These are phyloP conservation scores for Trypanosoma congolense DNA, from an alignment of 208 protist genomes.

Conservation along the genomic window DNA sequence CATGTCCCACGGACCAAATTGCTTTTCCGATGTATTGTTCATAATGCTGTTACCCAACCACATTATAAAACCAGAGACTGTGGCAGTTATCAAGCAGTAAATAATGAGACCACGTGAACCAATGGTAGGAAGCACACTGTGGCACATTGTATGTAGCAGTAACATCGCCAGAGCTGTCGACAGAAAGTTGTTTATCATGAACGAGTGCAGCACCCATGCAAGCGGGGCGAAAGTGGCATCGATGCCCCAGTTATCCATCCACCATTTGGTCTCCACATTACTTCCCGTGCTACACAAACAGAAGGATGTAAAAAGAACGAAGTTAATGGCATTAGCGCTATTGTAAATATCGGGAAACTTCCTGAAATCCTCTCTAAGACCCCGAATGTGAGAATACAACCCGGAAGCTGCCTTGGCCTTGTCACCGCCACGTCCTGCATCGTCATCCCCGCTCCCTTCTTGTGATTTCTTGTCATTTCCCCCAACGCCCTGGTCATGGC, in stretches of 20 bases:
- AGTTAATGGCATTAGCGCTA: slow-evolving; percentile 82
- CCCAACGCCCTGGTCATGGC: slow-evolving; percentile 9
- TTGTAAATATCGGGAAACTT: slow-evolving; percentile 89
- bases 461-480: slow-evolving; percentile 13
- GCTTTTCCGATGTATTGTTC: slow-evolving; percentile 58
- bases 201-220: slow-evolving; percentile 78
- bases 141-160: slow-evolving; percentile 81
- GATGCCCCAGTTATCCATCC: slow-evolving; percentile 74
- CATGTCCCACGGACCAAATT: slow-evolving; percentile 90
- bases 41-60: slow-evolving; percentile 50
- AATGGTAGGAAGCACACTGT: slow-evolving; percentile 64
- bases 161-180: slow-evolving; percentile 89
- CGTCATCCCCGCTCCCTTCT: slow-evolving; percentile 18
- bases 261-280: slow-evolving; percentile 78
- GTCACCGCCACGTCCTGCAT: slow-evolving; percentile 8
- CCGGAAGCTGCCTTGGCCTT: slow-evolving; percentile 16
- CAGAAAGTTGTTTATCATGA: slow-evolving; percentile 88
- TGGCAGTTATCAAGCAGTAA: slow-evolving; percentile 56
- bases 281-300: slow-evolving; percentile 86
- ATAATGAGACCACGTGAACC: slow-evolving; percentile 57
- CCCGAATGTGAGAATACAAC: slow-evolving; percentile 56
- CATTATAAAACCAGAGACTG: slow-evolving; percentile 74
- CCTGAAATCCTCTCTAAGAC: slow-evolving; percentile 64
- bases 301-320: slow-evolving; percentile 86
- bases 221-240: slow-evolving; percentile 63